phyloP scores from a whole-genome alignment of 805 yeast genomes.

The Candida methanosorbosa region DNA sequence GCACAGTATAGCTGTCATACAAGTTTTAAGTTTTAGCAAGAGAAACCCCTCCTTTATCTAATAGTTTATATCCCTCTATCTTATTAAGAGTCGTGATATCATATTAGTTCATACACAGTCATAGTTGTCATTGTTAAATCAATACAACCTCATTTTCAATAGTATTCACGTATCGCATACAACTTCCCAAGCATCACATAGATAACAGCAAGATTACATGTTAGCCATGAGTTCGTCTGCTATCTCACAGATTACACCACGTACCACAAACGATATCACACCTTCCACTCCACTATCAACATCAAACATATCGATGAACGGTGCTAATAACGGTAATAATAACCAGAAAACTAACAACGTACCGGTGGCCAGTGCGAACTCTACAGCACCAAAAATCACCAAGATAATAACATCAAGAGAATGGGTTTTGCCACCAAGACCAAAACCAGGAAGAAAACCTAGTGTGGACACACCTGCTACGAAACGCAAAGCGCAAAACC shows the following conservation, averaged over 20 bases:
- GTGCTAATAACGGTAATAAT: not conserved
- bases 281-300: not conserved
- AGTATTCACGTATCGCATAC: too few species aligned
- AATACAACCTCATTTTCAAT: too few species aligned
- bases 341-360: too few species aligned
- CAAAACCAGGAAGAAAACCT: constrained; percentile 45
- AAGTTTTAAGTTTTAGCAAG: too few species aligned
- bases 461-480: constrained; percentile 68
- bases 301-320: not conserved
- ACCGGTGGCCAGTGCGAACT: not conserved
- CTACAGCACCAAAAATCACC: constrained; percentile 22
- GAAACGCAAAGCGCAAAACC: constrained; percentile 80
- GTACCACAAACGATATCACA: not conserved
- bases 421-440: constrained; percentile 56
- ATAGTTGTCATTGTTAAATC: too few species aligned
- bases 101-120: too few species aligned
- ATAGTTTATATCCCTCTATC: too few species aligned
- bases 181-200: too few species aligned
- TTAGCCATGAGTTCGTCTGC: constrained; percentile 1
- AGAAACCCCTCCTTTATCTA: too few species aligned
- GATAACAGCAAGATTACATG: too few species aligned
- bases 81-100: too few species aligned
- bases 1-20: too few species aligned
- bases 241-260: constrained; percentile 3
- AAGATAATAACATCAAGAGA: constrained; percentile 50